Base-by-base conservation (phyloP, 371 early-diverging fungal species). In the Mortierella polycephala region DNA sequence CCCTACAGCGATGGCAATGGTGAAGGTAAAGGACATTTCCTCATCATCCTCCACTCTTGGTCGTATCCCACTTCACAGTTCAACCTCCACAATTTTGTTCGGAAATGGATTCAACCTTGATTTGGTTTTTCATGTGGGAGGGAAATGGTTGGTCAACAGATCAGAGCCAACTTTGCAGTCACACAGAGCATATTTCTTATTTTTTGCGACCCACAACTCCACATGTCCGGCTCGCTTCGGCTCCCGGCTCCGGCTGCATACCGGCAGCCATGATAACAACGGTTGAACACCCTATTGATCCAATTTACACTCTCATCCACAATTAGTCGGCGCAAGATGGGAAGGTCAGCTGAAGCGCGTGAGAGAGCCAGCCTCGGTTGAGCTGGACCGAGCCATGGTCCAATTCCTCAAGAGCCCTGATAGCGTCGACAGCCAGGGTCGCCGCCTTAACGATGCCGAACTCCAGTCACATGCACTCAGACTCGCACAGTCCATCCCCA, bases 261-360 rank as follows among this genome's bases (percentile, higher is more conserved):
- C 4, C 30, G 30, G 30, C 30, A 30, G 30, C 30, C 30, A 30
- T 30, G 30, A 30, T 30, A 30, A 30, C 56, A 37, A 2, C 56
- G 16, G 16, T 37, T 16, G 55, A 9, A 7, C 55, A 30, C 41
- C 51, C 46, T 50, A 23, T 52, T 57, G 41, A 58, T 18, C 20
- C 41, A 9, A 21, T 59, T 39, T 55, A 54, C 58, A 40, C 18
- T 58, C 20, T 54, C 39, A 41, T 42, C 30, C 2, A 39, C 7
- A 50, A 18, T 30, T 41, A 58, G 45, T 53, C 52, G 71, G 71
- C 7, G 60, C 76, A 8, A 57, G 67, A 60, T 76, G 76, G 76
- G 76, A 76, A 42, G 76, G 76, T 37, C 76, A 76, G 52, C 68
- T 76, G 49, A 76, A 76, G 71, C 76, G 76, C 61, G 76, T 76